Percentiles rank a stretch among this genome's conserved stretches.
Conservation (phyloP, 176 grass and related monocot genomes). For the Dactylis glomerata region DNA sequence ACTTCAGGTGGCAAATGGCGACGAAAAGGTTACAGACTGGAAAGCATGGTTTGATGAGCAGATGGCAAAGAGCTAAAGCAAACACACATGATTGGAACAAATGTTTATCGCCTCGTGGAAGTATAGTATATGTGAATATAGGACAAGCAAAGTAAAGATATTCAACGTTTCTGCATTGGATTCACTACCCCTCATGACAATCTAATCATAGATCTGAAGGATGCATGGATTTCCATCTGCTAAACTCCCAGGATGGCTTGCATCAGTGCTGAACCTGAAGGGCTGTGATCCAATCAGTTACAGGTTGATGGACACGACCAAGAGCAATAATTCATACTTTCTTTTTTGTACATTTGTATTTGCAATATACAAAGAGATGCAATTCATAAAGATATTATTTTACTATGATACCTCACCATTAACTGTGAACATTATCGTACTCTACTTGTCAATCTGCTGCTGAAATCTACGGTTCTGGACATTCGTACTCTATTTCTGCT, state of each 20-base stretch:
- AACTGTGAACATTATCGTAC: background rate
- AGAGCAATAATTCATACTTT: background rate
- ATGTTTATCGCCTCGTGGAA: background rate
- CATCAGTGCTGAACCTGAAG: background rate
- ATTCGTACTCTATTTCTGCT: background rate
- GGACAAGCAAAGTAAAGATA: background rate
- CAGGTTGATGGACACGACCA: background rate
- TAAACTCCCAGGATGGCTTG: background rate
- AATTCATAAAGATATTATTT: background rate
- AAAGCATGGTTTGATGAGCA: slow-evolving; percentile 63
- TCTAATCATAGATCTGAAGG: slow-evolving; percentile 1
- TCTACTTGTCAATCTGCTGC: background rate
- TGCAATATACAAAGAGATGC: background rate
- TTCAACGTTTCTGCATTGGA: background rate
- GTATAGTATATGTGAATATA: slow-evolving; percentile 4
- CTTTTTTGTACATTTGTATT: background rate
- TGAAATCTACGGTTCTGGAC: background rate
- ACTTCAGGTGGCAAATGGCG: slow-evolving; percentile 65
- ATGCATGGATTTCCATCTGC: background rate
- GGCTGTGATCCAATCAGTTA: background rate
- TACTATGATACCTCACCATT: background rate
- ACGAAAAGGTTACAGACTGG: slow-evolving; percentile 57
- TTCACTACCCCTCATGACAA: background rate
- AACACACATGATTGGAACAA: background rate
- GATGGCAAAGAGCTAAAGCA: slow-evolving; percentile 29